phyloP scores from a whole-genome alignment of 2,329 filamentous ascomycete species.

The Alternaria burnsii region DNA sequence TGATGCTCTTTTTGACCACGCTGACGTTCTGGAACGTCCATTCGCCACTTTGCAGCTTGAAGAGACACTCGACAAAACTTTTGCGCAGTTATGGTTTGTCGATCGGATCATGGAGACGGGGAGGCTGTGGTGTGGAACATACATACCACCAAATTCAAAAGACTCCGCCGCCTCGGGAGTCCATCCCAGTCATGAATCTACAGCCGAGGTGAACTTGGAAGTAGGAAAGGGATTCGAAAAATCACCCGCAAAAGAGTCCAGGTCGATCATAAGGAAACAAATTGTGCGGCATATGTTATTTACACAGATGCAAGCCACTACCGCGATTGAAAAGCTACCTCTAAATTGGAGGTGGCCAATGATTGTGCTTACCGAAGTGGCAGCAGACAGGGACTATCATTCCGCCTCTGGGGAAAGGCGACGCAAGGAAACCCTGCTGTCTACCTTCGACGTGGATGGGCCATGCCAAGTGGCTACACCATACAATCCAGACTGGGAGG shows the following conservation, averaged over 20 bases:
- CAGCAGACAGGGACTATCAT: no score
- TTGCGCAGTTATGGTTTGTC: background rate
- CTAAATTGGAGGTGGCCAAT: no score
- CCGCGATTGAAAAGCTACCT: background rate
- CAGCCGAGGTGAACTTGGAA: background rate
- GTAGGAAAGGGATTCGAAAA: background rate
- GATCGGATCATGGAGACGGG: background rate
- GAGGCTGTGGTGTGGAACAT: background rate
- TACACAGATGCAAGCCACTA: background rate
- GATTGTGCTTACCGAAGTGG: no score
- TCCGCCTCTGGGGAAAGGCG: background rate
- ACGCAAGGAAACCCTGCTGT: background rate
- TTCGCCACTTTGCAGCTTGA: background rate
- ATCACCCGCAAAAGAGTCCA: background rate
- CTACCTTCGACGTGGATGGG: background rate
- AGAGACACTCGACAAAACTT: background rate
- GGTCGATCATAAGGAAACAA: background rate
- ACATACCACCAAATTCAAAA: background rate
- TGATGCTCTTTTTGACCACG: background rate
- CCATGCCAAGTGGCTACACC: background rate
- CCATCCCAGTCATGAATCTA: background rate
- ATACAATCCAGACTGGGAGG: background rate
- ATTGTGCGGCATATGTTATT: background rate
- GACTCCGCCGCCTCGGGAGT: no score
- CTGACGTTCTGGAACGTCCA: background rate